These are phyloP conservation scores for Monosporascus sp. DNA, from an alignment of 2,329 filamentous ascomycete species.

Conservation along the genomic window DNA sequence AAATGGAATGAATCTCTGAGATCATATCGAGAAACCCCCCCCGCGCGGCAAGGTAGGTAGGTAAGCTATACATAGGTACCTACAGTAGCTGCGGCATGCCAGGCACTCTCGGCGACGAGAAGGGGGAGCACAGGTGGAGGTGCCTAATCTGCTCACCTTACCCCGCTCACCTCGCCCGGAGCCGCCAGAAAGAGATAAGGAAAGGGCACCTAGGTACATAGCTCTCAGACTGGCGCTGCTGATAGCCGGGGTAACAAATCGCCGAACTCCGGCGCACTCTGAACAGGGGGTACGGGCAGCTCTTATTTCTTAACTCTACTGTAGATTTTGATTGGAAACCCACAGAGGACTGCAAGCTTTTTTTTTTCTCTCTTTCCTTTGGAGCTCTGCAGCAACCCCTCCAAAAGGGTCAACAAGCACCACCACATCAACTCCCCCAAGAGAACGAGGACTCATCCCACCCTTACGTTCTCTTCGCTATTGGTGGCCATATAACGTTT, in stretches of 20 bases:
- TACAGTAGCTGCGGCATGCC: no score
- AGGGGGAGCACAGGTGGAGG: no score
- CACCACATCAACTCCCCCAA: neutral
- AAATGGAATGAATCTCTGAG: no score
- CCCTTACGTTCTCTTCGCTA: neutral
- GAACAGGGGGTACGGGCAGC: neutral
- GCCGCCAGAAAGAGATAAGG: no score
- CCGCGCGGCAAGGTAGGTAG: no score
- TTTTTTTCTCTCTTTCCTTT: neutral
- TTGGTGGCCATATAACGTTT: slow-evolving; percentile 8
- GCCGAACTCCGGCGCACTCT: neutral
- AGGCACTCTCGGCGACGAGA: no score
- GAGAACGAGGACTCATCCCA: slow-evolving; percentile 17
- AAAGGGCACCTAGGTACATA: no score
- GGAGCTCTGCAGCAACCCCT: neutral
- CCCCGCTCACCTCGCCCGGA: no score
- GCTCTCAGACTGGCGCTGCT: neutral
- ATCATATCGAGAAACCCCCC: no score
- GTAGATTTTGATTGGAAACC: neutral
- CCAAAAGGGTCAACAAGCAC: neutral
- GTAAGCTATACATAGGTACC: no score
- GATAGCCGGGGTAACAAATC: neutral
- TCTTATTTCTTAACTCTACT: neutral
- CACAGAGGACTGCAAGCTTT: neutral
- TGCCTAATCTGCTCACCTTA: no score